Conservation (phyloP, 345 rosid genomes). For the Linum tenue region DNA sequence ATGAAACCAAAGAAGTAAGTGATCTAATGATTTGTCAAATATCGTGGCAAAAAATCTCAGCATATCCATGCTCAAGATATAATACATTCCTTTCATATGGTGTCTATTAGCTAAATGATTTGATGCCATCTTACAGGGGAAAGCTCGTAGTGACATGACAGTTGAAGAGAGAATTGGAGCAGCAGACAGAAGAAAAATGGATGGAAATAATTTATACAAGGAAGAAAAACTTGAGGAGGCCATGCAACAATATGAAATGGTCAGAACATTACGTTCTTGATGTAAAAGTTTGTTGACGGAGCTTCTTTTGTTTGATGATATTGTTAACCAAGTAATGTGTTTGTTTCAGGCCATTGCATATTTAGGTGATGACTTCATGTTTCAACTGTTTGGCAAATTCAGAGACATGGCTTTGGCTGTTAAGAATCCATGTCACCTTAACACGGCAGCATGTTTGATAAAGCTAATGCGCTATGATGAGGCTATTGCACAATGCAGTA, state of each 20-base stretch:
- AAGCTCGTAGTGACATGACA: conserved; percentile 93
- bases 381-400: conserved; percentile 90
- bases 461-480: conserved; percentile 74
- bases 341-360: conserved; percentile 77
- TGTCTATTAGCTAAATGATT: background rate
- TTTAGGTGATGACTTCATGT: conserved; percentile 94
- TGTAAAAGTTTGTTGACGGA: background rate
- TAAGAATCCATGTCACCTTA: conserved; percentile 92
- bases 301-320: background rate
- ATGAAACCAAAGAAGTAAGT: conserved; percentile 86
- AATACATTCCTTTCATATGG: background rate
- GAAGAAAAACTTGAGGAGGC: conserved; percentile 89
- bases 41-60: conserved; percentile 1
- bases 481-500: conserved; percentile 77
- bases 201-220: conserved; percentile 71
- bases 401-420: conserved; percentile 97
- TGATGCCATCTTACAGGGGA: conserved; percentile 45
- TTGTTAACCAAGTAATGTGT: background rate
- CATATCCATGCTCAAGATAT: background rate
- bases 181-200: conserved; percentile 91
- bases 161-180: conserved; percentile 90
- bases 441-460: conserved; percentile 83
- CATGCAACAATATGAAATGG: conserved; percentile 98
- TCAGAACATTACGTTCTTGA: conserved; percentile 28
- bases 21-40: conserved; percentile 1